Evolutionary conservation across 768 basidiomycete genomes (phyloP).

Genomic region (Phlebiopsis gigantea): DNA sequence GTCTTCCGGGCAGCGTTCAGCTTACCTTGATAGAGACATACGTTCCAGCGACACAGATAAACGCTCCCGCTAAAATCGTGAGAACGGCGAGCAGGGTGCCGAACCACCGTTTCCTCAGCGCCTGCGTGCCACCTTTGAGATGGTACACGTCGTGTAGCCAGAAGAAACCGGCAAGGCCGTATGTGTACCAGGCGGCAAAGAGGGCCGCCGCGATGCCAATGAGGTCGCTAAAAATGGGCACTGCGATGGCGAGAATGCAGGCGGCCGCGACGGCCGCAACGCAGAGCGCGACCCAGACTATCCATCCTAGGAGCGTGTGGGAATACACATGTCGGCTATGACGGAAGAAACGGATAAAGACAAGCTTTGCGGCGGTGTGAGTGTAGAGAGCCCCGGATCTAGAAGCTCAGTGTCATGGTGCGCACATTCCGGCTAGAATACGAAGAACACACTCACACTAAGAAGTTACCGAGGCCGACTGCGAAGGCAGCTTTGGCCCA

Average conservation of each 20-base stretch:
- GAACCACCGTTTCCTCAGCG: constrained; percentile 28
- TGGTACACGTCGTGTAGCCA: constrained; percentile 47
- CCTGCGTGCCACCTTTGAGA: constrained; percentile 27
- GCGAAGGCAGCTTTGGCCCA: constrained; percentile 49
- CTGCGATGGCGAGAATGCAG: constrained; percentile 43
- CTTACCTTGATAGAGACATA: constrained; percentile 47
- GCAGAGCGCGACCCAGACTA: constrained; percentile 40
- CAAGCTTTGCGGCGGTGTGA: constrained; percentile 49
- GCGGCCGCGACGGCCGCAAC: constrained; percentile 34
- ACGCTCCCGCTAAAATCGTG: constrained; percentile 43
- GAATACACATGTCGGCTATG: constrained; percentile 42
- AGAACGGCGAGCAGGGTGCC: constrained; percentile 33
- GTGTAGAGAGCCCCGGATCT: constrained; percentile 42
- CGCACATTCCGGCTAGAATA: neutral
- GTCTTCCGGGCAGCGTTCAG: neutral
- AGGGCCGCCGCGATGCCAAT: constrained; percentile 48
- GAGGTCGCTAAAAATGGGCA: constrained; percentile 51
- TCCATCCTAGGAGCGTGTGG: constrained; percentile 48
- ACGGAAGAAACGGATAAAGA: constrained; percentile 48
- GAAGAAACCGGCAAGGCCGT: constrained; percentile 49
- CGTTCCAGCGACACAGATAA: constrained; percentile 48
- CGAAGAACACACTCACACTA: constrained; percentile 32
- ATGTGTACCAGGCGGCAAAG: constrained; percentile 58
- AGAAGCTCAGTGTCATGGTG: neutral
- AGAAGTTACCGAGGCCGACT: constrained; percentile 45